phyloP scores from a whole-genome alignment of 2,329 filamentous ascomycete genomes.

The Epichloe sp. region DNA sequence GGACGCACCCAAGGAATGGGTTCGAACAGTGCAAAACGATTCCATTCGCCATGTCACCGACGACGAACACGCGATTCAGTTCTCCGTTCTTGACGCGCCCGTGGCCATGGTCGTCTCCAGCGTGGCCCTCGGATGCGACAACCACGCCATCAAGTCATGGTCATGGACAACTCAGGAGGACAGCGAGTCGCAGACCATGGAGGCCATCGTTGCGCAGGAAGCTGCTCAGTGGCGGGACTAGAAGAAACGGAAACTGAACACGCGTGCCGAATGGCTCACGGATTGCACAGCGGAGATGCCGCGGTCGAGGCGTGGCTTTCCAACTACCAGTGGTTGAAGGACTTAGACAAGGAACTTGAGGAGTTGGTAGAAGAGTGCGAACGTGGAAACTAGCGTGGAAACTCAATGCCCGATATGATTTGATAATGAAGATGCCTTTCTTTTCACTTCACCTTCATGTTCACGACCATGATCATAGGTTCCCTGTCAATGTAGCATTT shows the following conservation, averaged over 20 bases:
- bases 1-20: conserved; percentile 12
- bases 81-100: conserved; percentile 15
- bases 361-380: background rate
- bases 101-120: conserved; percentile 12
- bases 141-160: conserved; percentile 14
- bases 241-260: background rate
- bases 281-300: background rate
- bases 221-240: conserved; percentile 10
- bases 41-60: conserved; percentile 17
- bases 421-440: background rate
- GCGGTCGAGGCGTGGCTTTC: background rate
- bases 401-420: background rate
- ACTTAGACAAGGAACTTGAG: background rate
- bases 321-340: background rate
- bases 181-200: conserved; percentile 10
- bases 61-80: conserved; percentile 18
- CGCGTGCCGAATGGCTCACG: background rate
- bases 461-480: too few species aligned
- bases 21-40: conserved; percentile 19
- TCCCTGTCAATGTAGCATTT: too few species aligned
- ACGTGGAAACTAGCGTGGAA: background rate
- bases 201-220: conserved; percentile 12
- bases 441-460: too few species aligned
- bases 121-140: conserved; percentile 8
- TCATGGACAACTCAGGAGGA: conserved; percentile 14